Percentiles rank a stretch among this genome's conserved stretches.
These are phyloP conservation scores for Calonectria crousiana DNA, from an alignment of 2,329 filamentous ascomycete genomes.

Conservation along the genomic window DNA sequence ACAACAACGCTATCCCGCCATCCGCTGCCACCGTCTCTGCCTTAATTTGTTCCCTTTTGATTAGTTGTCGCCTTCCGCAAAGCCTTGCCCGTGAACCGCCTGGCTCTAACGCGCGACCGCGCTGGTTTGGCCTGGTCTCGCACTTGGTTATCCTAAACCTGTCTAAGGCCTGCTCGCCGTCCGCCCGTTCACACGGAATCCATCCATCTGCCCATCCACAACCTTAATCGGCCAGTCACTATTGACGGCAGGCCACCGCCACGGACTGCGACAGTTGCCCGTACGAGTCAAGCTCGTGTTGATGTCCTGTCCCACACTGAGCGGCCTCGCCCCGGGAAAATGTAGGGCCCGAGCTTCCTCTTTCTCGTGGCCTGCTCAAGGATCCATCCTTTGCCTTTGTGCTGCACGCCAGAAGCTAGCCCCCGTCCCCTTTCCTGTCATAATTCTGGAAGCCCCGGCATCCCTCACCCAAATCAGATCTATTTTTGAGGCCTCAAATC, in stretches of 20 bases:
- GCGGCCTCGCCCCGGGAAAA: background rate
- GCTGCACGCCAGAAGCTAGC: background rate
- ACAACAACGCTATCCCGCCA: background rate
- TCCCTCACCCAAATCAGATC: background rate
- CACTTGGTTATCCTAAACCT: background rate
- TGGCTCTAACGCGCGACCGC: background rate
- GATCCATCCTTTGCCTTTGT: background rate
- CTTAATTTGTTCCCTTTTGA: background rate
- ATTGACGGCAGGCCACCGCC: background rate
- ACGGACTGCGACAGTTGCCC: background rate
- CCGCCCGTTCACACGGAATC: background rate
- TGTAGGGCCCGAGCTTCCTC: background rate
- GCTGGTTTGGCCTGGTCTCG: background rate
- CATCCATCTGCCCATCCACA: background rate
- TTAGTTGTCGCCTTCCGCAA: background rate
- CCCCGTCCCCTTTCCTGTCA: background rate
- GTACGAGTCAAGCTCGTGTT: conserved; percentile 1
- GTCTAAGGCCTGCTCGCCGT: background rate
- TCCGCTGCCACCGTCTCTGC: background rate
- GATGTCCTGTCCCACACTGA: background rate
- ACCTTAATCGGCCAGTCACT: background rate
- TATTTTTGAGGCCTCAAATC: conserved; percentile 10
- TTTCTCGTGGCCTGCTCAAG: background rate
- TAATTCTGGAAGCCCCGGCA: background rate
- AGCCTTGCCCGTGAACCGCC: background rate